Evolutionary conservation across 768 basidiomycete genomes (phyloP), one percentile per base, ranked within the genome.

Genomic region (Serendipita sp.): DNA sequence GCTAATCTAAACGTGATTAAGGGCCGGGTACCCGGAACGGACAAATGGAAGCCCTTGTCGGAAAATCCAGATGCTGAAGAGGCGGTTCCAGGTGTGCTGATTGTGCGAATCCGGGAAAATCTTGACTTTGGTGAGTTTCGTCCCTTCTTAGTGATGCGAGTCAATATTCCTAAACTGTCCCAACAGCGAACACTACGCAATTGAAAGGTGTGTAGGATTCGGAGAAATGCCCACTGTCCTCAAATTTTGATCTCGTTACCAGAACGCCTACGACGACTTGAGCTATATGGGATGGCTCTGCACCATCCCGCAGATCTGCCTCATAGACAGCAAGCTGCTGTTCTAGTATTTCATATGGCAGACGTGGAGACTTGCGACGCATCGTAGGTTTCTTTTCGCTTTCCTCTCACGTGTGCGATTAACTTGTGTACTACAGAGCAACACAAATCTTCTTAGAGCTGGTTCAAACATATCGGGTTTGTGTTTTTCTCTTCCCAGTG

Each of bases 341-440:
- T 84, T 1, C 74, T 97, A 27, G 90, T 96, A 23, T 93, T 99
- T 74, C 94, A 98, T 69, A 80, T 97, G 79, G 86, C 87, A 11
- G 95, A 98, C 74, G 87, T 96, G 2, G 90, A 93, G 64, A 81
- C 78, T 16, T 85, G 90, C 66, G 95, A 99, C 72, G 92, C 95
- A 5, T 91, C 90, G 88, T 94, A 70, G 73, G 87, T 75, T 23
- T 13, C 27, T 29, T 29, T 36, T n/a, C 3, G 1, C n/a, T 60
- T 44, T 16, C n/a, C 11, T 58, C 23, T 23, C 23, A 23, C 1
- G 23, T 23, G 23, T 45, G 40, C 50, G 27, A 15, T 67, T 37
- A 6, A 31, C 16, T 60, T 15, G 36, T 27, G 36, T 62, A 23
- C n/a, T n/a, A 37, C 55, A 43, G 44, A 43, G 55, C 37, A 27